Evolutionary conservation across 257 asterid species (phyloP).

Genomic region (Cynanchum wilfordii): DNA sequence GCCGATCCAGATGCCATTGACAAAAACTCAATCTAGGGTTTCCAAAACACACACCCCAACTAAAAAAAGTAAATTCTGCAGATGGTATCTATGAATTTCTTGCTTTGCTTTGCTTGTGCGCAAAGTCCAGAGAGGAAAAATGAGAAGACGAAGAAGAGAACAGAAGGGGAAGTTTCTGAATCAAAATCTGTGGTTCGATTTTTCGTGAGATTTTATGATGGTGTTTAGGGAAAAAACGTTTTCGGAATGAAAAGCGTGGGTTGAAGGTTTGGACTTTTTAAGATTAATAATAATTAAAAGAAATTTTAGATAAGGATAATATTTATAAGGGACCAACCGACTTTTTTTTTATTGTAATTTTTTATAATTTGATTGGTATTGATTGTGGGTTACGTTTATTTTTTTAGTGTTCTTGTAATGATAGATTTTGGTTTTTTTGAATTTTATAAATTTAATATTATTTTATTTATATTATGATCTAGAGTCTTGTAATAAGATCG

Average conservation of each 20-base stretch:
- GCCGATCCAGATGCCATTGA: constrained; percentile 82
- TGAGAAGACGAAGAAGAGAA: not conserved
- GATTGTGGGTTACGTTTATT: not conserved
- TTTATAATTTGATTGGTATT: not conserved
- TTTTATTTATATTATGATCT: too few species aligned
- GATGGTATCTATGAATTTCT: not conserved
- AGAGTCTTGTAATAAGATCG: too few species aligned
- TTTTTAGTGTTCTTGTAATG: not conserved
- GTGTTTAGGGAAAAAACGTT: not conserved
- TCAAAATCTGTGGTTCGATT: not conserved
- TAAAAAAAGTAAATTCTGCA: not conserved
- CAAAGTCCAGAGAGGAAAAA: constrained; percentile 3
- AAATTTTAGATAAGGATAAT: constrained; percentile 5
- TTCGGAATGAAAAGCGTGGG: constrained; percentile 16
- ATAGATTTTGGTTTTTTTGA: not conserved
- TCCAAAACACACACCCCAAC: not conserved
- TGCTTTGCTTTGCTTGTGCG: constrained; percentile 23
- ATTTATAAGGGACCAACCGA: not conserved
- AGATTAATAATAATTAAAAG: not conserved
- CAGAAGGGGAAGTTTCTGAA: not conserved
- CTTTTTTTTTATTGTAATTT: not conserved
- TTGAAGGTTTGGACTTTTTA: not conserved
- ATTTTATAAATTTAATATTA: too few species aligned
- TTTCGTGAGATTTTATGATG: not conserved
- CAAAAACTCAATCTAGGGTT: constrained; percentile 9